Evolutionary conservation across 1,284 basidiomycete species (phyloP).

Genomic region (Ceratobasidium sp.): DNA sequence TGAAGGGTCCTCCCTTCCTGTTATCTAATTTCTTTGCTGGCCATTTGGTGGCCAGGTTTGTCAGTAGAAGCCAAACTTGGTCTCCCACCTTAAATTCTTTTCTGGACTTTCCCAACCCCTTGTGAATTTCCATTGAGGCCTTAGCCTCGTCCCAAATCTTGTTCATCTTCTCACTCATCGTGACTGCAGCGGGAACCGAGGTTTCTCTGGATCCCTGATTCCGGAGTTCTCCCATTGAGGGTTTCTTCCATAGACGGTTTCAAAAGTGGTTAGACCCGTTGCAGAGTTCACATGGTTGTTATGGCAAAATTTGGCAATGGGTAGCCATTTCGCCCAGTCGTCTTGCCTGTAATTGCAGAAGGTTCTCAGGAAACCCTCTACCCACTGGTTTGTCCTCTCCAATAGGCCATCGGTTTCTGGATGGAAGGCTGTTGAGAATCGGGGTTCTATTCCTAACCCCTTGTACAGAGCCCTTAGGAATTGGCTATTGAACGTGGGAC

Average conservation of each 20-base stretch:
- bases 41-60: neutral
- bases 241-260: conserved; percentile 12
- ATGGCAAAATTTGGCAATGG: conserved; percentile 22
- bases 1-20: neutral
- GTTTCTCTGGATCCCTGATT: neutral
- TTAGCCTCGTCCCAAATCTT: neutral
- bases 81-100: neutral
- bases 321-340: conserved; percentile 29
- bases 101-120: neutral
- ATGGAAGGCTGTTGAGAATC: conserved; percentile 52
- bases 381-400: too few relatives aligned
- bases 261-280: conserved; percentile 18
- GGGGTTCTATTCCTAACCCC: conserved; percentile 51
- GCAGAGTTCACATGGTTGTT: conserved; percentile 31
- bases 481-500: conserved; percentile 48
- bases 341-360: conserved; percentile 43
- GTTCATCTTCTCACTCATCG: neutral
- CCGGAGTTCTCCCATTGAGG: neutral
- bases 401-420: conserved; percentile 47
- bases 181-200: neutral
- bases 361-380: too few relatives aligned
- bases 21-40: neutral
- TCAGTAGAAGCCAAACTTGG: neutral
- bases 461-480: conserved; percentile 49
- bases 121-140: neutral